phyloP scores from a whole-genome alignment of 1,284 basidiomycete species.

The Ustilago nuda region DNA sequence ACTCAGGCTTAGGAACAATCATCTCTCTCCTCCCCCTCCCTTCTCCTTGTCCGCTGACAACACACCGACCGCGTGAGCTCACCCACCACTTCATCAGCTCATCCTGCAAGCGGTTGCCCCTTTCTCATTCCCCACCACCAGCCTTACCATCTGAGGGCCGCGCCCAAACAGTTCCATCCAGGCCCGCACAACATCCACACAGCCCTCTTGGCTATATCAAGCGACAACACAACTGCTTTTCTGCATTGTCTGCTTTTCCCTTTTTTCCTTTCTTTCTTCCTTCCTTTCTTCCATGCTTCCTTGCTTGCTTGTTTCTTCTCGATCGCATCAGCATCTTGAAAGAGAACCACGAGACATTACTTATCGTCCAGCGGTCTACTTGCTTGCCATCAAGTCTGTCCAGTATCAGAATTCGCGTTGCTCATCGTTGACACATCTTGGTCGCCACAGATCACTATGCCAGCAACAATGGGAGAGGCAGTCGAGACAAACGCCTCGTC shows the following conservation, averaged over 20 bases:
- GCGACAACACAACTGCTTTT: not conserved
- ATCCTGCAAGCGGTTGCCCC: not conserved
- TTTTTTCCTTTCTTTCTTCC: not conserved
- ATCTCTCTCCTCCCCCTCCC: not conserved
- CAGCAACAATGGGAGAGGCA: slow-evolving; percentile 6
- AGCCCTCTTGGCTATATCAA: not conserved
- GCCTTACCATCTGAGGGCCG: not conserved
- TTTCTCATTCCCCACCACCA: not conserved
- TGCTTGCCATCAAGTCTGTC: not conserved
- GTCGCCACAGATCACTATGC: slow-evolving; percentile 5
- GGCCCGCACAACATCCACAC: slow-evolving; percentile 1
- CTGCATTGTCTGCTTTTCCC: not conserved
- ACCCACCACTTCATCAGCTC: slow-evolving; percentile 10
- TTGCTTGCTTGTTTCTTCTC: not conserved
- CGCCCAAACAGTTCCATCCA: slow-evolving; percentile 6
- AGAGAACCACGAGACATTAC: not conserved
- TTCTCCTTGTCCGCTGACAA: not conserved
- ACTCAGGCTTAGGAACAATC: not conserved
- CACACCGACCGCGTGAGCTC: not conserved
- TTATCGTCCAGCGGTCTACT: not conserved
- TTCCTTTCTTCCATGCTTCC: not conserved
- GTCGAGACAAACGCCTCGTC: slow-evolving; percentile 10
- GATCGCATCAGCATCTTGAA: not conserved
- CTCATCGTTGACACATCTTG: too few species aligned
- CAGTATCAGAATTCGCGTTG: too few species aligned